Evolutionary conservation across 495 filamentous ascomycete genomes (phyloP), one percentile per base, ranked within the genome.

Genomic region (Cryomyces antarcticus): DNA sequence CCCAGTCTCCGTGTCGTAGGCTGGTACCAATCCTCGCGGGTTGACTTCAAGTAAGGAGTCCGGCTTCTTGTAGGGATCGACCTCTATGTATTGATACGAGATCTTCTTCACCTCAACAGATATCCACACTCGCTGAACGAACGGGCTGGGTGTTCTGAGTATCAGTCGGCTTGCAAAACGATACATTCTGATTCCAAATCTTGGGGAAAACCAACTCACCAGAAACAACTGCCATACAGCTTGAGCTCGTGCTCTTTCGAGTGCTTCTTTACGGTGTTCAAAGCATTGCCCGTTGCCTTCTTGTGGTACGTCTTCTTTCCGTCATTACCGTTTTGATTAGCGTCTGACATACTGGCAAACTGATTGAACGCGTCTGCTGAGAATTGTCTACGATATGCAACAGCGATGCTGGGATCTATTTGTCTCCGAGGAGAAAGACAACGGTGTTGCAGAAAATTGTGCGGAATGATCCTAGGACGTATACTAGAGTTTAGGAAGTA

Each of bases 51-150:
- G 67, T 31, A 93, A 59, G 11, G 70, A 71, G 41, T 75, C 69
- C 11, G 84, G 82, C 52, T 88, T 88, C 48, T 79, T 69, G 52
- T 87, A 92, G 4, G 85, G 85, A 53, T 94, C 82, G 28, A 85
- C 77, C 57, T 94, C 88, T 47, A 87, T 78, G 56, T 96, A 96
- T 54, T 94, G 82, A 51, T 96, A 96, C 17, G 66, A 65, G 36
- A 93, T 67, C 5, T 73, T 69, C 56, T 93, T 94, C 41, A 75
- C 61, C 58, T 96, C 86, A n/a, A 96, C 66, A 5, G 88, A 77
- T 49, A 96, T 93, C 88, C 88, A 96, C 13, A 93, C 84, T 9
- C 88, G 77, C 60, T 95, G 87, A 2, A 89, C 85, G 58, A 93
- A 94, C 4, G 78, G 76, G 54, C 71, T 75, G 42, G 27, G 31